Evolutionary conservation across 768 basidiomycete species (phyloP).

Genomic region (Plicaturopsis crispa): DNA sequence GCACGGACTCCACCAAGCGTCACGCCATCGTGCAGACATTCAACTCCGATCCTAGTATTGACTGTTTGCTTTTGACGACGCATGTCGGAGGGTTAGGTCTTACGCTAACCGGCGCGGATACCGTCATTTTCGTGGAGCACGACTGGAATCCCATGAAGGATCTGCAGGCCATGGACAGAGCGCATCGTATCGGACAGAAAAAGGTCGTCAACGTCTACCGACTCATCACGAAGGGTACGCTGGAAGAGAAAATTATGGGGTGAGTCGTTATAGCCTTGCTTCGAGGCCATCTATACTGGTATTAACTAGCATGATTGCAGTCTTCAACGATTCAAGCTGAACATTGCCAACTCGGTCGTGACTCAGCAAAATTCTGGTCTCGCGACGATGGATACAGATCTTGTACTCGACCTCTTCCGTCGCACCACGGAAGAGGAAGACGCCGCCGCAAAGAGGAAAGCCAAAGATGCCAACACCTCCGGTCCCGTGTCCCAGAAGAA

Average conservation of each 20-base stretch:
- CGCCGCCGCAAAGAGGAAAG: conserved; percentile 42
- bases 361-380: conserved; percentile 96
- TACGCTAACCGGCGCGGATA: conserved; percentile 96
- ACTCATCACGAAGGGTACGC: conserved; percentile 90
- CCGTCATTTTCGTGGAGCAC: conserved; percentile 98
- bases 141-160: conserved; percentile 99
- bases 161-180: conserved; percentile 98
- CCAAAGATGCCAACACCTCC: conserved; percentile 43
- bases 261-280: conserved; percentile 27
- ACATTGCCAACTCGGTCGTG: conserved; percentile 94
- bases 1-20: conserved; percentile 87
- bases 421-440: conserved; percentile 77
- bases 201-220: conserved; percentile 99
- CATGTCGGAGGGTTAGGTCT: conserved; percentile 95
- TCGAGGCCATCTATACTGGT: conserved; percentile 2
- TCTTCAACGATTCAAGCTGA: conserved; percentile 96
- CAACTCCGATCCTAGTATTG: conserved; percentile 95
- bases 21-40: conserved; percentile 98
- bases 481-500: conserved; percentile 73
- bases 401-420: conserved; percentile 89
- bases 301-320: conserved; percentile 32
- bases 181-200: conserved; percentile 97
- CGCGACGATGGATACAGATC: conserved; percentile 93
- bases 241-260: conserved; percentile 99
- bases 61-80: conserved; percentile 91